Conservation (phyloP, 164 flowering plant genomes). For the Macadamia integrifolia region DNA sequence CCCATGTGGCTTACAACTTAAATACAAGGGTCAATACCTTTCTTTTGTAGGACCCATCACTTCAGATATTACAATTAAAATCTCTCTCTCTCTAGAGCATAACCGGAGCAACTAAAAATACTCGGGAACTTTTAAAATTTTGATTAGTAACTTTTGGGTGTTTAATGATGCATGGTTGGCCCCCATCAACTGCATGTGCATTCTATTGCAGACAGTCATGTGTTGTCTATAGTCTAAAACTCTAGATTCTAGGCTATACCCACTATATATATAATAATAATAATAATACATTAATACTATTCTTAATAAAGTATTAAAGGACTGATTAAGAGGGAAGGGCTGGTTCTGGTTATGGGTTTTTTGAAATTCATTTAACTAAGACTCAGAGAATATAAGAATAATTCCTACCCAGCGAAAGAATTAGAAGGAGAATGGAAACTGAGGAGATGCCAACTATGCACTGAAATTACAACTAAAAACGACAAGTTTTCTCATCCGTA, state of each 20-base stretch:
- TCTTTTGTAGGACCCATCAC: no score
- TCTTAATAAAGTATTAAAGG: neutral
- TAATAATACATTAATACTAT: neutral
- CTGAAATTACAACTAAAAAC: constrained; percentile 2
- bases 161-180: neutral
- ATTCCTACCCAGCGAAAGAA: neutral
- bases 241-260: neutral
- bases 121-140: no score
- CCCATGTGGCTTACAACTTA: no score
- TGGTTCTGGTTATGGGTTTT: neutral
- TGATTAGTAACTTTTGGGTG: neutral
- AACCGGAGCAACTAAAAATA: no score
- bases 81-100: no score
- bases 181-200: neutral
- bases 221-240: neutral
- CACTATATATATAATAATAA: neutral
- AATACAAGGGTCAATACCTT: no score
- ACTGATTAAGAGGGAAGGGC: neutral
- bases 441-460: neutral
- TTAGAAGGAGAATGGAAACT: constrained; percentile 4
- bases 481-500: neutral
- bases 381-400: no score
- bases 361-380: neutral
- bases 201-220: no score
- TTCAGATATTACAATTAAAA: no score